Conservation (phyloP, 2,329 filamentous ascomycete species). For the Cladophialophora psammophila region DNA sequence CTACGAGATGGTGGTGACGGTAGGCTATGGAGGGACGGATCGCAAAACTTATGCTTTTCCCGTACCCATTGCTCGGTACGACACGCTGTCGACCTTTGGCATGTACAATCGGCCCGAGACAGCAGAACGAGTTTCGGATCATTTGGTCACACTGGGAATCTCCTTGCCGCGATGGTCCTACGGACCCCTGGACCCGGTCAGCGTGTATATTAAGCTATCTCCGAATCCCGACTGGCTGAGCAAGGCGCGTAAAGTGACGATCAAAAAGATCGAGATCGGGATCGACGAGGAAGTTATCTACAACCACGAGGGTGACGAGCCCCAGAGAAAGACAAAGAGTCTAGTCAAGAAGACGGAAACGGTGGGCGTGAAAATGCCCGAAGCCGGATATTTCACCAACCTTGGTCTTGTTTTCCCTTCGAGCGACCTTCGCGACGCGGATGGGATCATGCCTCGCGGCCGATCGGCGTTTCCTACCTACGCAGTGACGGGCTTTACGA, state of each 20-base stretch:
- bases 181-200: conserved; percentile 91
- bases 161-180: conserved; percentile 96
- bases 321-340: conserved; percentile 85
- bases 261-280: conserved; percentile 89
- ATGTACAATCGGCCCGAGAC: conserved; percentile 98
- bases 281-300: conserved; percentile 99
- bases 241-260: conserved; percentile 90
- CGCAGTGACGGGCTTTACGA: conserved; percentile 88
- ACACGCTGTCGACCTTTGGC: conserved; percentile 96
- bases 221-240: conserved; percentile 90
- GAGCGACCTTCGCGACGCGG: conserved; percentile 83
- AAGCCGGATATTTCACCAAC: conserved; percentile 91
- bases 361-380: conserved; percentile 84
- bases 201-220: conserved; percentile 91
- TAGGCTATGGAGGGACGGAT: conserved; percentile 86
- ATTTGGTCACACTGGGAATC: conserved; percentile 88
- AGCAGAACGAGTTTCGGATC: conserved; percentile 84
- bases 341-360: conserved; percentile 82
- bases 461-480: conserved; percentile 90
- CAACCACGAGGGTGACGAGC: conserved; percentile 96
- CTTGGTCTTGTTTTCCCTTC: conserved; percentile 88
- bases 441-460: conserved; percentile 84
- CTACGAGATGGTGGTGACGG: conserved; percentile 94
- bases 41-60: conserved; percentile 93
- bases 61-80: conserved; percentile 89